A percentile compares a stretch with the other conserved stretches of the same genome.
These are phyloP conservation scores for Phytophthora lateralis DNA, from an alignment of 352 stramenopile genomes.

Conservation along the genomic window DNA sequence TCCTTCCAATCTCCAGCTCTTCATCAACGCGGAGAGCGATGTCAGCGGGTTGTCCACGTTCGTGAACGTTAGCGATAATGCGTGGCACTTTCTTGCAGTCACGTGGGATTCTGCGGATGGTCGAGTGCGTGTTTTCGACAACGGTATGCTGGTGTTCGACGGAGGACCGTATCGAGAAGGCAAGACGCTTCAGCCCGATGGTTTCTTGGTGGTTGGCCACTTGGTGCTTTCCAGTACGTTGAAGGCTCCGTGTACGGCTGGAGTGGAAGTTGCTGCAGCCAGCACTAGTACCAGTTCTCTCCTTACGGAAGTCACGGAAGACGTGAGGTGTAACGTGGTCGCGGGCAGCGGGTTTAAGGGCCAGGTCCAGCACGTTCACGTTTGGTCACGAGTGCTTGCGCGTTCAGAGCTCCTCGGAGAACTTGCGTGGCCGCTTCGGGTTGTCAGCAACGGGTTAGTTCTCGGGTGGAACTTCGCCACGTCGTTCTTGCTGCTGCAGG, in stretches of 20 bases:
- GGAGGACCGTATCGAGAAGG: slow-evolving; percentile 62
- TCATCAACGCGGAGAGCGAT: slow-evolving; percentile 43
- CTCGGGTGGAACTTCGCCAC: slow-evolving; percentile 73
- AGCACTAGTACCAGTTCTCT: not conserved
- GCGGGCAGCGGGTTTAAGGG: slow-evolving; percentile 38
- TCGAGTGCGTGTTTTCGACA: slow-evolving; percentile 61
- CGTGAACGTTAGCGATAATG: slow-evolving; percentile 65
- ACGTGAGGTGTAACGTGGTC: slow-evolving; percentile 37
- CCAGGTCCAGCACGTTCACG: slow-evolving; percentile 62
- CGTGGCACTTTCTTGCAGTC: slow-evolving; percentile 73
- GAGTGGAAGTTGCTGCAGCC: not conserved
- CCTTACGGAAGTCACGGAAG: slow-evolving; percentile 5
- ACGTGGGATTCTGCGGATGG: slow-evolving; percentile 64
- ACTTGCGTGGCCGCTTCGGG: slow-evolving; percentile 55
- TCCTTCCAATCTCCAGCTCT: slow-evolving; percentile 60
- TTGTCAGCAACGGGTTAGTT: slow-evolving; percentile 60
- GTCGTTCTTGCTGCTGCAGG: slow-evolving; percentile 27
- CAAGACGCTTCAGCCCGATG: slow-evolving; percentile 29
- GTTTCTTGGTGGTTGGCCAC: slow-evolving; percentile 54
- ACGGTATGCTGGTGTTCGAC: slow-evolving; percentile 72
- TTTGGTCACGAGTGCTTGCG: slow-evolving; percentile 58
- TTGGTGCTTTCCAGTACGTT: slow-evolving; percentile 34
- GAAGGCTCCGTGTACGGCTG: slow-evolving; percentile 12
- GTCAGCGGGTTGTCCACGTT: slow-evolving; percentile 50
- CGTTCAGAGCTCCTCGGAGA: slow-evolving; percentile 58